Base-by-base conservation (phyloP, 768 basidiomycete genomes). In the Lanmaoa pseudosensibilis region DNA sequence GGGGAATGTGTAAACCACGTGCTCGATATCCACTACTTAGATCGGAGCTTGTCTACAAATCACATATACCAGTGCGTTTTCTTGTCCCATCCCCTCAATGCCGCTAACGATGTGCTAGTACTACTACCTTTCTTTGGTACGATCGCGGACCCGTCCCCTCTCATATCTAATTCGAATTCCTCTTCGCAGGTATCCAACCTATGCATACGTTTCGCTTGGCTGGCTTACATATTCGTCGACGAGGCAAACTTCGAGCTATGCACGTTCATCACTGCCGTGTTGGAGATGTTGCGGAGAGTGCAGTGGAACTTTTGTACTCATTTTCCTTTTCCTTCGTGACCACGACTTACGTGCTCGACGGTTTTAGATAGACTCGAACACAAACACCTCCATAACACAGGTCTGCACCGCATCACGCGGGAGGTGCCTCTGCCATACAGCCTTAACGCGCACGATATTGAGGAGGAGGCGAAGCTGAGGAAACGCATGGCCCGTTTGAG, bases 341-440 rank as follows among this genome's bases (percentile, higher is more conserved):
- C 19, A 32, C 19, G 18, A 25, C 53, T 59, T 3, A 34, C 9
- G 16, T 23, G 13, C 34, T 62, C 48, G 13, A 38, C 4, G 34
- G 8, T 45, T 33, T 18, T 61, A 91, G 87, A 83, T 71, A 90
- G 91, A 61, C 73, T 92, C 40, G 91, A 95, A 71, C 94, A 90
- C 73, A 94, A 97, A 73, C 94, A 97, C 61, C 74, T 95, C 27
- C 90, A 91, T 77, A 97, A 97, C 70, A 84, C 90, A 71, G 92
- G 92, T 79, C 90, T 93, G 63, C 94, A 92, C 70, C 91, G 94
- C 23, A 84, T 90, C 41, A 92, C 89, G 2, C 80, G 87, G 25
- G 93, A 97, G 65, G 84, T 93, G 15, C 89, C 92, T 0, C 73
- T 97, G 34, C 93, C 92, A 2, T 96, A 95, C 70, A 67, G 75